Evolutionary conservation across 208 protist species (phyloP).

Genomic region (Angomonas ambiguus): DNA sequence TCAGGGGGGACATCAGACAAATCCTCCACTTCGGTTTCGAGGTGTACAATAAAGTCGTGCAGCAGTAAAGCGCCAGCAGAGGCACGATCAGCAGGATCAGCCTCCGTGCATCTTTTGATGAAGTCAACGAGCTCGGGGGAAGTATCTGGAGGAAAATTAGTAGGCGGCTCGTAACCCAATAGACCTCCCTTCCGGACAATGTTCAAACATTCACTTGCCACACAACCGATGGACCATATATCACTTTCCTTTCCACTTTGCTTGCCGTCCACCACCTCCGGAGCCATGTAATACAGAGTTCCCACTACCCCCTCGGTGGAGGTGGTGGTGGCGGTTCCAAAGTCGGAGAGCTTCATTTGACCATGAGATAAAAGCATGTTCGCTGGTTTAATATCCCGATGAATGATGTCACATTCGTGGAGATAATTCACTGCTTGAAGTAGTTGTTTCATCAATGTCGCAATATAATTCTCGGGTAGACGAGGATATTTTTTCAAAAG

Average conservation of each 20-base stretch:
- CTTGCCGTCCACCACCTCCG: constrained; percentile 50
- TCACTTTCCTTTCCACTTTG: constrained; percentile 47
- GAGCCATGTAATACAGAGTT: constrained; percentile 62
- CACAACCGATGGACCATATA: constrained; percentile 68
- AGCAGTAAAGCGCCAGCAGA: constrained; percentile 48
- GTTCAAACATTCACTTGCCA: constrained; percentile 51
- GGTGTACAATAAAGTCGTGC: constrained; percentile 64
- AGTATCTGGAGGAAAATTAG: constrained; percentile 35
- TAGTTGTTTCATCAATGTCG: constrained; percentile 60
- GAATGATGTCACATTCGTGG: constrained; percentile 70
- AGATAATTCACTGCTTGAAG: constrained; percentile 67
- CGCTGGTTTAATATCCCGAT: constrained; percentile 85
- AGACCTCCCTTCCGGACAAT: constrained; percentile 33
- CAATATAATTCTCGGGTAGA: constrained; percentile 43
- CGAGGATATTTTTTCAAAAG: constrained; percentile 36
- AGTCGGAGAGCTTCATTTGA: constrained; percentile 74
- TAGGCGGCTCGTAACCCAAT: constrained; percentile 44
- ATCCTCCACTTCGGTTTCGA: constrained; percentile 52
- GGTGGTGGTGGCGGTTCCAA: constrained; percentile 59
- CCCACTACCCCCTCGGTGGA: constrained; percentile 43
- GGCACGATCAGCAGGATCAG: constrained; percentile 44
- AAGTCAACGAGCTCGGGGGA: constrained; percentile 45
- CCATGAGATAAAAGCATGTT: constrained; percentile 80
- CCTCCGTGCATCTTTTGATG: constrained; percentile 54
- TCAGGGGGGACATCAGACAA: constrained; percentile 35